Conservation (phyloP, 2,329 filamentous ascomycete genomes). For the Pseudogymnoascus sp. region DNA sequence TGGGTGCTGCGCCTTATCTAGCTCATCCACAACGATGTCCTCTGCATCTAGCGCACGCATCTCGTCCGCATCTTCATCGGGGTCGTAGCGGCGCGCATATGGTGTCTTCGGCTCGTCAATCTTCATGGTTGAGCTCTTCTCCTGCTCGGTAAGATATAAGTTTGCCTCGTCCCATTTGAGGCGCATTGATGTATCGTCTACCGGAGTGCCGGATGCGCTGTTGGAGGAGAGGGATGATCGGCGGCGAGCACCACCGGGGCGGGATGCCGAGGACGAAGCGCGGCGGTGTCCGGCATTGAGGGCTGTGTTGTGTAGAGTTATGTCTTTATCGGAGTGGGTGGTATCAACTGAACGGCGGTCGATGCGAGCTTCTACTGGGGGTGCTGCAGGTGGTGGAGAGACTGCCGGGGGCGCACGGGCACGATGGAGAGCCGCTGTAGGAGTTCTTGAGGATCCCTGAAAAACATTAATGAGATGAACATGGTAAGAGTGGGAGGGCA, state of each 20-base stretch:
- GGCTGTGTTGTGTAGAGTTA: conserved; percentile 90
- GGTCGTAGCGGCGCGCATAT: conserved; percentile 88
- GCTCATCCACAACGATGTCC: conserved; percentile 62
- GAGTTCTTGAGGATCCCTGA: conserved; percentile 93
- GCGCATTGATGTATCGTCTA: conserved; percentile 60
- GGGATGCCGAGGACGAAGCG: conserved; percentile 70
- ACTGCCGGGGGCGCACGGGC: conserved; percentile 34
- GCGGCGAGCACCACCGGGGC: conserved; percentile 54
- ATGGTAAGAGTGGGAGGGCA: conserved; percentile 8
- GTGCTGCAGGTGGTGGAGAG: conserved; percentile 36
- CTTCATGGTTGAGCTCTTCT: conserved; percentile 95
- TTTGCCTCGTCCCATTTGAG: conserved; percentile 99
- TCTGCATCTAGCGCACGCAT: conserved; percentile 57
- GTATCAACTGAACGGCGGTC: conserved; percentile 29
- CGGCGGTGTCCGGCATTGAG: conserved; percentile 86
- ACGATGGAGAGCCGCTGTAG: conserved; percentile 52
- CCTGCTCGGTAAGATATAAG: conserved; percentile 92
- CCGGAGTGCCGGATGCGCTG: conserved; percentile 38
- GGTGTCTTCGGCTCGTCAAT: conserved; percentile 98
- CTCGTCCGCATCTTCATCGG: conserved; percentile 77
- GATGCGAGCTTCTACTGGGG: conserved; percentile 28
- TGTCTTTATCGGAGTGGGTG: conserved; percentile 66
- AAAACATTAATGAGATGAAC: conserved; percentile 11
- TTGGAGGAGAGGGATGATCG: conserved; percentile 49
- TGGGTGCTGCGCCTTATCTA: conserved; percentile 43